These are phyloP conservation scores for Lactarius hengduanensis DNA, from an alignment of 768 basidiomycete genomes.

Conservation along the genomic window DNA sequence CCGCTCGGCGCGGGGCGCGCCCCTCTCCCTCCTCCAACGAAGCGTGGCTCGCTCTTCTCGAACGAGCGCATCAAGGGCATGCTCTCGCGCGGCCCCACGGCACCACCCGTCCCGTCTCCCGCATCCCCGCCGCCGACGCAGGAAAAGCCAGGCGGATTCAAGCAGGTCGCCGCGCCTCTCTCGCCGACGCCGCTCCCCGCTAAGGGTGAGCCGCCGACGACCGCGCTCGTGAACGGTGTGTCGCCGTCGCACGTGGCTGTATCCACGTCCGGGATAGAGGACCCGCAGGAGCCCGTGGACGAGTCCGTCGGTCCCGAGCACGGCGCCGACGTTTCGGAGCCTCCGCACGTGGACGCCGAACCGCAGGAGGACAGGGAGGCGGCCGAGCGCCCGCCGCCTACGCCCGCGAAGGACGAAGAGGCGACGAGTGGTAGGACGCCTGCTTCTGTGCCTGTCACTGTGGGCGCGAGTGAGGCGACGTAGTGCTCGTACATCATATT, in stretches of 20 bases:
- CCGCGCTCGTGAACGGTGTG: conserved; percentile 6
- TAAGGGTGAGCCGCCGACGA: conserved; percentile 7
- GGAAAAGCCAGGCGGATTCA: conserved; percentile 29
- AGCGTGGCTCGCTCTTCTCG: conserved; percentile 29
- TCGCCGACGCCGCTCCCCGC: conserved; percentile 11
- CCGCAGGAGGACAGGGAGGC: not conserved
- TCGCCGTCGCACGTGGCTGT: not conserved
- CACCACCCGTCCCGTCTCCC: not conserved
- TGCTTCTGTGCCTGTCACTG: not conserved
- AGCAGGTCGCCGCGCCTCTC: conserved; percentile 33
- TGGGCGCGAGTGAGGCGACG: conserved; percentile 6
- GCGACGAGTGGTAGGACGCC: not conserved
- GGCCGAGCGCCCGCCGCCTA: not conserved
- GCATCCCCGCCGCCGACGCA: not conserved
- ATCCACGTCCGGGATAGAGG: not conserved
- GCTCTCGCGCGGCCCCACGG: conserved; percentile 30
- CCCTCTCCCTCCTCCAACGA: not conserved
- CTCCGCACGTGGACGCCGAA: not conserved
- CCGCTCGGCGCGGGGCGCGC: conserved; percentile 19
- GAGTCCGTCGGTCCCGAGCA: not conserved
- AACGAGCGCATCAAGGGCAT: conserved; percentile 43
- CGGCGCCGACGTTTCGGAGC: not conserved
- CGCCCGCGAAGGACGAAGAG: conserved; percentile 15
- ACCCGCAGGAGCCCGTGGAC: not conserved
- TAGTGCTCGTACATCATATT: not conserved